A percentile compares a stretch with the other conserved stretches of the same genome.
phyloP scores from a whole-genome alignment of 345 rosid species.

The Passiflora organensis region DNA sequence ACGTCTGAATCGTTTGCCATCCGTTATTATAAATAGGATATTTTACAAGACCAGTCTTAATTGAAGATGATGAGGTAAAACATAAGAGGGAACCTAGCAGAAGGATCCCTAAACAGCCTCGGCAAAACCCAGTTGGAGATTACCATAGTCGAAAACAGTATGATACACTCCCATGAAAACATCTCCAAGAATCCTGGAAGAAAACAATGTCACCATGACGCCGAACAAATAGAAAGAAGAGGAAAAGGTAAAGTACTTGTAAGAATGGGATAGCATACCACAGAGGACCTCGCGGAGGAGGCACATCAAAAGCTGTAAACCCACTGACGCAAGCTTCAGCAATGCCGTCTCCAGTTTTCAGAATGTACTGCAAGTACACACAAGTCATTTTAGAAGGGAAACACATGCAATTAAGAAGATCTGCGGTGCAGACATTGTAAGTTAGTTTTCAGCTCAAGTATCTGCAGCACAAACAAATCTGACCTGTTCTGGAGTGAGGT shows the following conservation, averaged over 20 bases:
- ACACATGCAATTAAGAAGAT: neutral
- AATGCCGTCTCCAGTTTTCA: constrained; percentile 50
- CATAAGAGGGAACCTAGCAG: no score
- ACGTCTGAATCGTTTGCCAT: no score
- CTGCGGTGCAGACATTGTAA: neutral
- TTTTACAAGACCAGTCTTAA: no score
- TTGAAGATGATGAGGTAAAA: neutral
- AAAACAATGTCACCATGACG: no score
- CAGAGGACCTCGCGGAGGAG: constrained; percentile 66
- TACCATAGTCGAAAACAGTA: constrained; percentile 58
- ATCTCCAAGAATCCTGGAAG: constrained; percentile 72
- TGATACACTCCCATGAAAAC: constrained; percentile 82
- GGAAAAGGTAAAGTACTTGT: neutral
- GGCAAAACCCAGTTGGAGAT: constrained; percentile 63
- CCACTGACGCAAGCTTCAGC: constrained; percentile 60
- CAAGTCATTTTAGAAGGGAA: no score
- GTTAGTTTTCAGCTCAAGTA: neutral
- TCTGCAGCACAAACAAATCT: neutral
- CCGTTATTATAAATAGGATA: no score
- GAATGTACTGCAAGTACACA: constrained; percentile 48
- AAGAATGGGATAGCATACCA: constrained; percentile 34
- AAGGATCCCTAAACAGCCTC: constrained; percentile 38
- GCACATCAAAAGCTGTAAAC: constrained; percentile 55
- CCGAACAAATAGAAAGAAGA: neutral
- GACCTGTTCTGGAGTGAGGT: constrained; percentile 70